phyloP scores from a whole-genome alignment of 1,284 basidiomycete species.

The Pterula multifida region DNA sequence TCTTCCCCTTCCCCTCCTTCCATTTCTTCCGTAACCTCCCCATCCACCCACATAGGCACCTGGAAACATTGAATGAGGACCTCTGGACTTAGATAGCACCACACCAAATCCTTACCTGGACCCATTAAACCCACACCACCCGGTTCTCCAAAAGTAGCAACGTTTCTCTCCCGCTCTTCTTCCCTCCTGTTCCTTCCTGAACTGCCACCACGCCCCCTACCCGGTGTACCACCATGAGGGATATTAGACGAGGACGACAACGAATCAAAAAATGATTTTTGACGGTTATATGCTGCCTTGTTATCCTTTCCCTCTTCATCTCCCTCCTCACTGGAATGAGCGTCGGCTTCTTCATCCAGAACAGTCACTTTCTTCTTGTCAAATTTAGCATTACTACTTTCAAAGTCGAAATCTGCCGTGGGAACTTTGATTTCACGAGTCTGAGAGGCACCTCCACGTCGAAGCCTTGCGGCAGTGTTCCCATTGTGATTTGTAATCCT shows the following conservation, averaged over 20 bases:
- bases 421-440: conserved; percentile 41
- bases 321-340: conserved; percentile 16
- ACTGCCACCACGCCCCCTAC: conserved; percentile 32
- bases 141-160: conserved; percentile 74
- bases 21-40: conserved; percentile 25
- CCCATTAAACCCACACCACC: conserved; percentile 65
- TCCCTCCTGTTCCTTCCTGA: conserved; percentile 56
- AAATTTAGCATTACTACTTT: conserved; percentile 60
- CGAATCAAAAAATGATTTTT: conserved; percentile 69
- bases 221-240: conserved; percentile 15
- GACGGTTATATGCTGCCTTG: conserved; percentile 53
- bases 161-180: conserved; percentile 68
- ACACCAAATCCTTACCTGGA: conserved; percentile 22
- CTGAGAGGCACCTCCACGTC: conserved; percentile 21
- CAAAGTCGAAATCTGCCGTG: conserved; percentile 66
- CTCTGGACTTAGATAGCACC: not conserved
- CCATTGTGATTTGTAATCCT: conserved; percentile 29
- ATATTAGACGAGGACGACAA: conserved; percentile 44
- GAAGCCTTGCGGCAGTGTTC: conserved; percentile 23
- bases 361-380: conserved; percentile 46
- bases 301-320: conserved; percentile 17
- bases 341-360: conserved; percentile 5
- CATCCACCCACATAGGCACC: conserved; percentile 37
- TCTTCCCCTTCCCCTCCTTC: conserved; percentile 12
- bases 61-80: not conserved